Base-by-base conservation (phyloP, 2,329 filamentous ascomycete genomes). In the Geosmithia putterillii region DNA sequence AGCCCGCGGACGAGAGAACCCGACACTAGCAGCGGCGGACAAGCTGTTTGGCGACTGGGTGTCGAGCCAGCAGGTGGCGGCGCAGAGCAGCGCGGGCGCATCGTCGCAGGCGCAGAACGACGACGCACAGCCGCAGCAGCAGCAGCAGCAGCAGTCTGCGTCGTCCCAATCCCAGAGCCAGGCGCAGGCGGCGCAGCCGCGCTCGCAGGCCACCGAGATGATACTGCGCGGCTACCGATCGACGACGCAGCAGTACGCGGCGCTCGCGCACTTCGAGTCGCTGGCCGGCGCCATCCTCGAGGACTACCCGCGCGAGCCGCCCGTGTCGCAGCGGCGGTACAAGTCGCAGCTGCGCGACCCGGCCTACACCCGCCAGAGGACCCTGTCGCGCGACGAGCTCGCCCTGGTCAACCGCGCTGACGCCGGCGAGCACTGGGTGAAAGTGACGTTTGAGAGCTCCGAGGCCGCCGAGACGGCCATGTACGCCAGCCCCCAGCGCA, bases 401-500 rank as follows among this genome's bases (percentile, higher is more conserved):
- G 70, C 74, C 43, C 83, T 89, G 59, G 86, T 90, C 55, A 87
- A 89, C 62, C 76, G 74, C 47, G 88, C 86, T 48, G 83, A 82
- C 39, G 85, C 87, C 41, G 90, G 90, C 38, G 76, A 84, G 52
- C 86, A 95, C 67, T 96, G 90, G 90, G 87, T 95, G 53, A 88
- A 88, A 60, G 70, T 89, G 44, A 89, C 84, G 1, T 89, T 87
- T 54, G 84, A 87, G 61, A 85, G 79, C 37, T 70, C 73, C 41
- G 74, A 83, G 51, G 80, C 83, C 2, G 84, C 82, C 18, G 81
- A 85, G 46, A 69, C 76, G 10, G 84, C 84, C 19, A 64, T 81
- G 37, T 82, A 74, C 55, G 74, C 76, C 43, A 86, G 82, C 42
- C 84, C 84, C 0, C 81, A 87, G 61, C 73, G 72, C 46, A 76